Percentiles rank a stretch among this genome's conserved stretches.
Evolutionary conservation across 176 grass and related monocot species (phyloP).

Genomic region (Puya raimondii): DNA sequence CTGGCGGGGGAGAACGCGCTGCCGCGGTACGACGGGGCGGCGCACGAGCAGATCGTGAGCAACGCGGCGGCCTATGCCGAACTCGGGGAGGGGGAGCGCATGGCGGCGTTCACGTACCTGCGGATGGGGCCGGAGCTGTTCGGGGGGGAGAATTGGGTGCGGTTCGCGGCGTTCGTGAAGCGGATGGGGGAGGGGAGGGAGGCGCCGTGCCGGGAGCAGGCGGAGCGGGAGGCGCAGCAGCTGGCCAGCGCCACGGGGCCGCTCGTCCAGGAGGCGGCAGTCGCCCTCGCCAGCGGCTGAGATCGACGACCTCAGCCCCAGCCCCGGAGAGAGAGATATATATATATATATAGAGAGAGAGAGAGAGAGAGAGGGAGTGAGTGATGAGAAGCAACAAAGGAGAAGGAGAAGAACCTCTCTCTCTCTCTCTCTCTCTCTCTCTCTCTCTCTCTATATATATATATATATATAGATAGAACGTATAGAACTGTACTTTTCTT

Average conservation of each 20-base stretch:
- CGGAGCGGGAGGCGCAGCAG: constrained; percentile 34
- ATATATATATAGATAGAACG: no score
- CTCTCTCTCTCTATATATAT: no score
- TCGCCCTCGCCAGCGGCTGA: constrained; percentile 46
- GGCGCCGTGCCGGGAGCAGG: constrained; percentile 32
- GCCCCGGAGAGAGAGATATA: no score
- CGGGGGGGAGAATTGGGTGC: constrained; percentile 48
- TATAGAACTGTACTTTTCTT: no score
- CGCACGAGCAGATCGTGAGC: constrained; percentile 45
- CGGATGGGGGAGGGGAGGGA: constrained; percentile 31
- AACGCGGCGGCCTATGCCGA: neutral
- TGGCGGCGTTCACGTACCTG: constrained; percentile 85
- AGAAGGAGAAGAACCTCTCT: no score
- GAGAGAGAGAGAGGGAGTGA: no score
- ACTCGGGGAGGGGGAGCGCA: constrained; percentile 32
- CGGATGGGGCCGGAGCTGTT: constrained; percentile 56
- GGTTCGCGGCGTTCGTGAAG: constrained; percentile 57
- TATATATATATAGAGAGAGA: no score
- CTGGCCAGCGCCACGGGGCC: constrained; percentile 41
- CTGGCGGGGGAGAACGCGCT: constrained; percentile 69
- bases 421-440: no score
- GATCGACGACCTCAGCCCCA: no score
- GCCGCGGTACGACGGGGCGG: constrained; percentile 52
- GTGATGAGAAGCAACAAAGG: no score
- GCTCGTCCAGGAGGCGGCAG: constrained; percentile 39